Conservation (phyloP, 352 stramenopile species). For the Phytopythium helicoides region DNA sequence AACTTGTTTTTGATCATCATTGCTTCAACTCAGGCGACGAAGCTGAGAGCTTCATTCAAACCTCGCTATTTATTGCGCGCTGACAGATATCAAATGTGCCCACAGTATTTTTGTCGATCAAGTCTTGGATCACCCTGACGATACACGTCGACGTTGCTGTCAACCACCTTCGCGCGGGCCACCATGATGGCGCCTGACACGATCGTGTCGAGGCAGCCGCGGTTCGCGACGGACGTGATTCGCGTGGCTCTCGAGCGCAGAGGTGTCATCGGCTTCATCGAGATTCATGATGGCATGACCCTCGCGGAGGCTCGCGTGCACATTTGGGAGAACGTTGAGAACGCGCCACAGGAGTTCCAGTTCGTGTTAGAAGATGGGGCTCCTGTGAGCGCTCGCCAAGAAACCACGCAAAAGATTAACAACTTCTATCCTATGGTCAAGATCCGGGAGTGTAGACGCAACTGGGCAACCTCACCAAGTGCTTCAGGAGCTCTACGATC, state of each 20-base stretch:
- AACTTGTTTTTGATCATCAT: no score
- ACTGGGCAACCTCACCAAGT: constrained; percentile 6
- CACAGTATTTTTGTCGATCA: no score
- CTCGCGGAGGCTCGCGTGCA: constrained; percentile 52
- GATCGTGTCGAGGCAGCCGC: constrained; percentile 40
- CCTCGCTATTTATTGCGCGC: no score
- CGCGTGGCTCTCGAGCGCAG: constrained; percentile 57
- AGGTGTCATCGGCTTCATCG: constrained; percentile 75
- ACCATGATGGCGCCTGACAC: constrained; percentile 58
- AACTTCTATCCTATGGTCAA: constrained; percentile 71
- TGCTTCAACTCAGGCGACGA: no score
- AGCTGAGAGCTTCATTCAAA: no score
- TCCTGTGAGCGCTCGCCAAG: constrained; percentile 58
- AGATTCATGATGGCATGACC: constrained; percentile 63
- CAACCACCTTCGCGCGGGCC: neutral
- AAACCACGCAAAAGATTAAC: constrained; percentile 51
- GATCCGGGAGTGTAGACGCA: constrained; percentile 43
- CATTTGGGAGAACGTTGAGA: constrained; percentile 71
- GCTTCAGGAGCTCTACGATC: constrained; percentile 9
- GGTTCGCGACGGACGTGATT: constrained; percentile 54
- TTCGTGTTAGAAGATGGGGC: constrained; percentile 68
- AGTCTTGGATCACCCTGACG: no score
- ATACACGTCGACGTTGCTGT: neutral
- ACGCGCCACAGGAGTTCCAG: constrained; percentile 61
- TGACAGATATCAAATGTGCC: no score